Percentiles rank a stretch among this genome's conserved stretches.
These are phyloP conservation scores for Arabidopsis arenosa DNA, from an alignment of 345 rosid genomes.

Conservation along the genomic window DNA sequence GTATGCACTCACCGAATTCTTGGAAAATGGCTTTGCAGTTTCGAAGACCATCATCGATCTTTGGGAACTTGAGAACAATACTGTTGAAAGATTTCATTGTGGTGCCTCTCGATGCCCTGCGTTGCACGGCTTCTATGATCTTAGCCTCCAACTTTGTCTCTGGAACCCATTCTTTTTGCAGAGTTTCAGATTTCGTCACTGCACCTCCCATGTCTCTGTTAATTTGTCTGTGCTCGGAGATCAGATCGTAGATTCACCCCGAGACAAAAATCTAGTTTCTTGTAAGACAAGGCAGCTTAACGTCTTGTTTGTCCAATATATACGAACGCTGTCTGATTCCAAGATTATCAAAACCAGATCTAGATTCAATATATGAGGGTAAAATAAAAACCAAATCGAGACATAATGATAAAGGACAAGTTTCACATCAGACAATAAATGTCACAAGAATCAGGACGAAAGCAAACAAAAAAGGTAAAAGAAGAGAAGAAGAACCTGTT, in stretches of 20 bases:
- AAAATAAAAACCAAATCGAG: not conserved
- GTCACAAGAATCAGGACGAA: conserved; percentile 38
- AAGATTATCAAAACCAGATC: conserved; percentile 30
- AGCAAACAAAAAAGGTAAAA: not conserved
- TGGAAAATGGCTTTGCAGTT: conserved; percentile 84
- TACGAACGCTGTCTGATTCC: conserved; percentile 19
- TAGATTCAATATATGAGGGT: conserved; percentile 16
- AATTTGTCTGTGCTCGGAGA: conserved; percentile 2
- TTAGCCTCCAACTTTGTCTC: conserved; percentile 88
- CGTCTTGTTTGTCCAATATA: conserved; percentile 9
- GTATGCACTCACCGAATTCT: conserved; percentile 67
- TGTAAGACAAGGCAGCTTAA: conserved; percentile 45
- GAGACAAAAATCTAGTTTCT: conserved; percentile 30
- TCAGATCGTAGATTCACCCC: conserved; percentile 25
- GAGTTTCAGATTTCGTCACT: conserved; percentile 51
- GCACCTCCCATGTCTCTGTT: conserved; percentile 66
- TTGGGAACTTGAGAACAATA: conserved; percentile 88
- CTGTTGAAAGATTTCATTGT: conserved; percentile 78
- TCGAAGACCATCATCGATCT: conserved; percentile 78
- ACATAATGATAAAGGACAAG: conserved; percentile 13
- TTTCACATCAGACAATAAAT: conserved; percentile 33
- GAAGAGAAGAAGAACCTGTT: conserved; percentile 30
- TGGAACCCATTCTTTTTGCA: conserved; percentile 53
- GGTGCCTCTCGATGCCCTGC: conserved; percentile 69
- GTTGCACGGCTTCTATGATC: conserved; percentile 78